phyloP scores from a whole-genome alignment of 2,329 filamentous ascomycete species.

The Curvularia verruculosa region DNA sequence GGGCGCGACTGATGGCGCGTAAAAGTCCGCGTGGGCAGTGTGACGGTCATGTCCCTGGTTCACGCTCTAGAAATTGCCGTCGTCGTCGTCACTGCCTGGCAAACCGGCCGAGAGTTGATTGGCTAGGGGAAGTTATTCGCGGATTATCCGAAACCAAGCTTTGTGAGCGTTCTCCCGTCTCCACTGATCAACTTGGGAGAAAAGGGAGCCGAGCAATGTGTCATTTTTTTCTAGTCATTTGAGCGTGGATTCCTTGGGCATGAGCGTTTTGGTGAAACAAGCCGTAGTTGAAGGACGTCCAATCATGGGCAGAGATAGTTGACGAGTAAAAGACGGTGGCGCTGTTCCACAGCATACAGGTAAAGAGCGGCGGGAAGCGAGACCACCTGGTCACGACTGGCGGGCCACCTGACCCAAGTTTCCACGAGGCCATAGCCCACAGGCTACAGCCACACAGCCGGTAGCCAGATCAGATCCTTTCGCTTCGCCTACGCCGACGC shows the following conservation, averaged over 20 bases:
- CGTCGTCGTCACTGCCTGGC: not conserved
- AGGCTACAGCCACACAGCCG: slow-evolving; percentile 14
- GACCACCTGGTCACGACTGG: slow-evolving; percentile 10
- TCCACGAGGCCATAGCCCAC: slow-evolving; percentile 7
- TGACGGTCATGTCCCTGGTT: slow-evolving; percentile 3
- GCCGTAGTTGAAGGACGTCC: slow-evolving; percentile 11
- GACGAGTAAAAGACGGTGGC: slow-evolving; percentile 9
- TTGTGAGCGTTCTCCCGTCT: slow-evolving; percentile 5
- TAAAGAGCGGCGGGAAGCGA: slow-evolving; percentile 19
- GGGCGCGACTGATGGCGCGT: not conserved
- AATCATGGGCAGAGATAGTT: slow-evolving; percentile 10
- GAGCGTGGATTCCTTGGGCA: slow-evolving; percentile 10
- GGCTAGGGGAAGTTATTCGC: slow-evolving; percentile 4
- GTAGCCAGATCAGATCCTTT: slow-evolving; percentile 8
- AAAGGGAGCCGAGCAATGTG: slow-evolving; percentile 4
- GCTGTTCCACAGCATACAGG: slow-evolving; percentile 17
- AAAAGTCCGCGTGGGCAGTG: not conserved
- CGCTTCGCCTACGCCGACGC: slow-evolving; percentile 10
- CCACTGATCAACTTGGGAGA: slow-evolving; percentile 16
- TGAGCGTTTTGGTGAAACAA: slow-evolving; percentile 20
- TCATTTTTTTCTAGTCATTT: slow-evolving; percentile 12
- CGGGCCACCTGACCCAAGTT: slow-evolving; percentile 6
- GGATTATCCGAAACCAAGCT: slow-evolving; percentile 21
- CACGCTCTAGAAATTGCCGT: slow-evolving; percentile 1
- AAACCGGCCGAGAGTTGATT: slow-evolving; percentile 5